A percentile compares a stretch with the other conserved stretches of the same genome.
phyloP scores from a whole-genome alignment of 371 early-diverging fungal species.

The Polyrhizophydium stewartii region DNA sequence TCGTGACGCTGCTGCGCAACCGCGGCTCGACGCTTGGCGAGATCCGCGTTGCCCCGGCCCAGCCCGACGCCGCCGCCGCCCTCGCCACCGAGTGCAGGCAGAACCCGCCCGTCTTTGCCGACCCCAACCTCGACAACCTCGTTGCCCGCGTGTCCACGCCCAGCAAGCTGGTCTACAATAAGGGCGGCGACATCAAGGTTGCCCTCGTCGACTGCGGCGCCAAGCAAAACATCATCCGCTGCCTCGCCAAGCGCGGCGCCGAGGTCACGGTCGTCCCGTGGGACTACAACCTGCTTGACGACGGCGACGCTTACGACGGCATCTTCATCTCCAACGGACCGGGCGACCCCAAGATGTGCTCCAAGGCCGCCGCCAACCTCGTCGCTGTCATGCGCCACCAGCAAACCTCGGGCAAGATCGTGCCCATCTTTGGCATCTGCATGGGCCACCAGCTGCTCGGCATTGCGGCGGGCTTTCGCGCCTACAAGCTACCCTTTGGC shows the following conservation, averaged over 20 bases:
- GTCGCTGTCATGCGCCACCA: constrained; percentile 46
- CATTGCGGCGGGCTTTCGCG: constrained; percentile 78
- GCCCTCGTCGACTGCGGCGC: constrained; percentile 78
- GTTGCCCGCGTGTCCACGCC: constrained; percentile 73
- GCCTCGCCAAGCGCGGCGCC: constrained; percentile 72
- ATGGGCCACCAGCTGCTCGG: constrained; percentile 93
- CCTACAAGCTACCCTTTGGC: constrained; percentile 89
- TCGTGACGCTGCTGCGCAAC: constrained; percentile 79
- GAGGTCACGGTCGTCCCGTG: constrained; percentile 83
- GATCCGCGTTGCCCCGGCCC: constrained; percentile 39
- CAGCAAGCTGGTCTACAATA: constrained; percentile 65
- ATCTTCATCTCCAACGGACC: constrained; percentile 94
- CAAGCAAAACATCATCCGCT: constrained; percentile 90
- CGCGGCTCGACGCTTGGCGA: constrained; percentile 83
- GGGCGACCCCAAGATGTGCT: constrained; percentile 73
- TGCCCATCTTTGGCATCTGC: constrained; percentile 95
- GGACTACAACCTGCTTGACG: constrained; percentile 55
- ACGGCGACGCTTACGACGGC: constrained; percentile 73
- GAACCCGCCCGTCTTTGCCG: constrained; percentile 45
- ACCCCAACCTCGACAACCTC: constrained; percentile 78
- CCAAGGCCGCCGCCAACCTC: constrained; percentile 65
- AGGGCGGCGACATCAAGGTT: constrained; percentile 36
- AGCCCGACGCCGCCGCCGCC: constrained; percentile 11
- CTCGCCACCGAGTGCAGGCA: constrained; percentile 33
- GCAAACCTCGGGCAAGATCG: constrained; percentile 10